A percentile compares a stretch with the other conserved stretches of the same genome.
Conservation (phyloP, 2,329 filamentous ascomycete genomes). For the Mycosphaerella sp. region DNA sequence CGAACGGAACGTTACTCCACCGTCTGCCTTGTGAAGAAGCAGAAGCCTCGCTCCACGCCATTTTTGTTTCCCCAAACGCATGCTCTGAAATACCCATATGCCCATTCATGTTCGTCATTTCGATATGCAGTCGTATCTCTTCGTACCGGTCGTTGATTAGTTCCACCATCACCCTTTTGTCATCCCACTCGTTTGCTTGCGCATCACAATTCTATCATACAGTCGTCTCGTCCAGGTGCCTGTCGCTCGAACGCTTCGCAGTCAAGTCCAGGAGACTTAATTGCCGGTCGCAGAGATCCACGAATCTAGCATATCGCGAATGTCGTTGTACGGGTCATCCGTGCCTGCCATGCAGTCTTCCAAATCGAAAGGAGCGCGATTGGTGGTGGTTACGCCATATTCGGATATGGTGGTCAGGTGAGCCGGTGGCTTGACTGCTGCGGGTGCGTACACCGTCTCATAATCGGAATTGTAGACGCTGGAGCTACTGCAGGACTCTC, state of each 20-base stretch:
- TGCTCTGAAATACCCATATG: conserved; percentile 7
- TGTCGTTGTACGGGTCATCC: conserved; percentile 20
- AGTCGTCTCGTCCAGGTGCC: conserved; percentile 4
- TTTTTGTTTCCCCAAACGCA: not conserved
- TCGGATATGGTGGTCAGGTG: conserved; percentile 61
- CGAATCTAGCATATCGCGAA: conserved; percentile 23
- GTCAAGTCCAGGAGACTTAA: conserved; percentile 1
- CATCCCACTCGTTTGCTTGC: conserved; percentile 11
- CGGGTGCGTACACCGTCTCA: conserved; percentile 19
- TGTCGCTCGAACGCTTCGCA: conserved; percentile 5
- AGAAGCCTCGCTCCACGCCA: not conserved
- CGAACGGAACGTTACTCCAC: not conserved
- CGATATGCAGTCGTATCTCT: conserved; percentile 7
- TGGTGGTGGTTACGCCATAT: conserved; percentile 65
- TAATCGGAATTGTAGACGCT: conserved; percentile 28
- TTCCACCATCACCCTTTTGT: conserved; percentile 9
- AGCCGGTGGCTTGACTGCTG: conserved; percentile 16
- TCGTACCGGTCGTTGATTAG: conserved; percentile 16
- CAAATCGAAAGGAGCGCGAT: conserved; percentile 46
- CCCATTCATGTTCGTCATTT: conserved; percentile 5
- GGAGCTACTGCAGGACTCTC: conserved; percentile 26
- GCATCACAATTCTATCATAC: conserved; percentile 3
- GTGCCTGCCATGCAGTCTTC: conserved; percentile 16
- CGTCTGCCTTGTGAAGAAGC: conserved; percentile 3
- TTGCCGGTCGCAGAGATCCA: conserved; percentile 19